Percentiles rank a stretch among this genome's conserved stretches.
Evolutionary conservation across 345 rosid genomes (phyloP).

Genomic region (Euphorbia lathyris): DNA sequence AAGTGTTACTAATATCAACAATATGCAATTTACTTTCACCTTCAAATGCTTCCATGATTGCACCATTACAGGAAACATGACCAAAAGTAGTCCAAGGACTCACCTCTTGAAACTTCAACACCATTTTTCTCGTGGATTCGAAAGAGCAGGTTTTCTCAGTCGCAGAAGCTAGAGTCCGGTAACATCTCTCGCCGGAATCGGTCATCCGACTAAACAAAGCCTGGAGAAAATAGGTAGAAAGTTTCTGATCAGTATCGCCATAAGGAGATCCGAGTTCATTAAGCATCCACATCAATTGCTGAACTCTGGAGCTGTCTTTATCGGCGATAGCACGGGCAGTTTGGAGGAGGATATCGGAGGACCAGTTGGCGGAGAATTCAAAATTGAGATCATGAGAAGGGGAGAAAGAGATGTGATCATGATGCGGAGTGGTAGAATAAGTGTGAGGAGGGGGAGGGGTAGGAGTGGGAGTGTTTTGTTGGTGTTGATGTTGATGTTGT

Average conservation of each 20-base stretch:
- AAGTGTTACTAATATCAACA: slow-evolving; percentile 82
- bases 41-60: slow-evolving; percentile 87
- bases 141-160: slow-evolving; percentile 75
- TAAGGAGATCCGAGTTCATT: slow-evolving; percentile 84
- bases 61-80: slow-evolving; percentile 92
- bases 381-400: slow-evolving; percentile 46
- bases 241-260: slow-evolving; percentile 85
- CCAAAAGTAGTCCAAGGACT: slow-evolving; percentile 98
- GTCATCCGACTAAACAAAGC: slow-evolving; percentile 89
- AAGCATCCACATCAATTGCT: slow-evolving; percentile 90
- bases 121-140: slow-evolving; percentile 73
- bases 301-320: slow-evolving; percentile 56
- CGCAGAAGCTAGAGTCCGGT: slow-evolving; percentile 53
- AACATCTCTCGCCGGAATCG: slow-evolving; percentile 64
- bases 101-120: slow-evolving; percentile 87
- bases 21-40: slow-evolving; percentile 78
- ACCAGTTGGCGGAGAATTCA: slow-evolving; percentile 77
- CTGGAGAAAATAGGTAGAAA: slow-evolving; percentile 79
- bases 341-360: slow-evolving; percentile 53
- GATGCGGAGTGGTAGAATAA: slow-evolving; percentile 26
- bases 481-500: slow-evolving; percentile 35
- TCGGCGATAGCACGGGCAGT: slow-evolving; percentile 64
- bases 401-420: slow-evolving; percentile 45
- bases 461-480: slow-evolving; percentile 29
- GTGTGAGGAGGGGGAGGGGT: slow-evolving; percentile 37